Evolutionary conservation across 148 eudicot genomes (phyloP).

Genomic region (Chenopodium suecicum): DNA sequence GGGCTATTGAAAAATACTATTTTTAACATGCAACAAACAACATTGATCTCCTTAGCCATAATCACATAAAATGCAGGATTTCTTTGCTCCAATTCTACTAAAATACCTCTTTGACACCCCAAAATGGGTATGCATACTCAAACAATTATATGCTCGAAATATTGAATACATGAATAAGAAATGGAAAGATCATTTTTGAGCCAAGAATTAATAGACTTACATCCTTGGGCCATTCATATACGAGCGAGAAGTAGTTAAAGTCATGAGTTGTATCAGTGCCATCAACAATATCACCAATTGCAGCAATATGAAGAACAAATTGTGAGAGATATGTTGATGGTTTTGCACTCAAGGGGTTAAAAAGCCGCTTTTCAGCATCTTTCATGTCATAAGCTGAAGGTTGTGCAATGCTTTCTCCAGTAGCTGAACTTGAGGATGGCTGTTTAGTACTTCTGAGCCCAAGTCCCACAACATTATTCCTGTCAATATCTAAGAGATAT

Average conservation of each 20-base stretch:
- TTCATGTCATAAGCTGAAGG: conserved; percentile 58
- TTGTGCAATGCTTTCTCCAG: conserved; percentile 49
- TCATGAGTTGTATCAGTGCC: conserved; percentile 99
- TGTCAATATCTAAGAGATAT: conserved; percentile 43
- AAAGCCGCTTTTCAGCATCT: conserved; percentile 74
- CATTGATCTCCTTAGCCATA: too few relatives aligned
- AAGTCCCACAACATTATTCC: conserved; percentile 74
- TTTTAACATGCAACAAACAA: too few relatives aligned
- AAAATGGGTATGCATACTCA: too few relatives aligned
- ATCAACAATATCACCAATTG: conserved; percentile 98
- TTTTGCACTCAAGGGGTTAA: conserved; percentile 69
- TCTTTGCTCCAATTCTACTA: too few relatives aligned
- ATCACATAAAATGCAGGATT: too few relatives aligned
- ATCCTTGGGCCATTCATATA: conserved; percentile 99
- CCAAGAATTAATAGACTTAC: conserved; percentile 44
- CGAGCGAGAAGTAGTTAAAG: conserved; percentile 91
- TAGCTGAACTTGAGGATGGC: conserved; percentile 32
- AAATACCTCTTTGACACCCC: too few relatives aligned
- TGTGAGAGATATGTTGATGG: conserved; percentile 87
- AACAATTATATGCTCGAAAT: too few relatives aligned
- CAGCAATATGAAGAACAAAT: conserved; percentile 96
- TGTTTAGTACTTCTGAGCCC: conserved; percentile 65
- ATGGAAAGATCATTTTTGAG: neutral
- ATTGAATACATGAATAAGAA: too few relatives aligned
- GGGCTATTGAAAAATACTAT: too few relatives aligned